These are phyloP conservation scores for Syzygium aromaticum DNA, from an alignment of 345 rosid species.

Conservation along the genomic window DNA sequence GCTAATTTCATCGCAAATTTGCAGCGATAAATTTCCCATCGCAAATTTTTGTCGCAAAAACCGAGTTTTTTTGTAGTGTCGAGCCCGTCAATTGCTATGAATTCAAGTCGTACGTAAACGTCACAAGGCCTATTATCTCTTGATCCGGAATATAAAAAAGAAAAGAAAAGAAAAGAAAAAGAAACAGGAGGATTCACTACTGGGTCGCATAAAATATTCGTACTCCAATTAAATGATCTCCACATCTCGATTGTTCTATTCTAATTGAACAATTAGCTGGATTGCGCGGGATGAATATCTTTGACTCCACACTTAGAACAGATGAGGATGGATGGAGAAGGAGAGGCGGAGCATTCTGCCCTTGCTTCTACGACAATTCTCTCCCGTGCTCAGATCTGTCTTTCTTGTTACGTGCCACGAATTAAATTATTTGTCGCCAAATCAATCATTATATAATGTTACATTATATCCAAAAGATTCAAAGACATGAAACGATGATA, in stretches of 20 bases:
- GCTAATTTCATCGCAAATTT: no score
- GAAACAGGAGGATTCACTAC: background rate
- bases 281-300: background rate
- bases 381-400: background rate
- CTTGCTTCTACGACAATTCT: background rate
- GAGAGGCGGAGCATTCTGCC: background rate
- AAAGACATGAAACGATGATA: background rate
- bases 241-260: background rate
- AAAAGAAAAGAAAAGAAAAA: no score
- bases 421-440: background rate
- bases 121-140: background rate
- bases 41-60: no score
- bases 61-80: no score
- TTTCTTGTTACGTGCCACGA: background rate
- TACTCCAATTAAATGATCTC: background rate
- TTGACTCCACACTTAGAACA: background rate
- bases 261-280: background rate
- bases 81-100: no score
- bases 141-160: background rate
- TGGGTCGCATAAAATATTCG: background rate
- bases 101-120: background rate
- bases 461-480: background rate
- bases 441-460: background rate
- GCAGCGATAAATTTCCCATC: no score
- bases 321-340: background rate